A percentile compares a stretch with the other conserved stretches of the same genome.
Evolutionary conservation across 345 rosid species (phyloP).

Genomic region (Erucastrum elatum): DNA sequence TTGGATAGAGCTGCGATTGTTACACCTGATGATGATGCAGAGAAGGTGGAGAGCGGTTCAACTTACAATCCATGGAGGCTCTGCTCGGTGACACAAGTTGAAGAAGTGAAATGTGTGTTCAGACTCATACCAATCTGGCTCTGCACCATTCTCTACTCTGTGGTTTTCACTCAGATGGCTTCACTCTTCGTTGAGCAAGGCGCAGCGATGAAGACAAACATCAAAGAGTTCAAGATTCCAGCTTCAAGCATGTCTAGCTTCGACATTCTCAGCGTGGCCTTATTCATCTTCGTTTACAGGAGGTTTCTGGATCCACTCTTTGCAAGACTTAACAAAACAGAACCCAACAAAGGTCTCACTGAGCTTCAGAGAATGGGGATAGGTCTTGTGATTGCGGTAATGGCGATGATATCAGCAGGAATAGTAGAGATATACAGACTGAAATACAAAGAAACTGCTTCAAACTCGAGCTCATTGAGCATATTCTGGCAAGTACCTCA

Average conservation of each 20-base stretch:
- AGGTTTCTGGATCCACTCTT: conserved; percentile 66
- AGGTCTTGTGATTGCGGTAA: conserved; percentile 71
- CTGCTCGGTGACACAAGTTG: conserved; percentile 85
- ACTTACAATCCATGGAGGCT: conserved; percentile 63
- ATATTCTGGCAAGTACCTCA: conserved; percentile 98
- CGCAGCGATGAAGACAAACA: conserved; percentile 70
- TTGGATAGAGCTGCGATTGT: conserved; percentile 84
- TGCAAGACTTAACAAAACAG: conserved; percentile 47
- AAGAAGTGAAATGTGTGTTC: conserved; percentile 92
- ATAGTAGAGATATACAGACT: conserved; percentile 67
- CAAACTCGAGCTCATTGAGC: conserved; percentile 69
- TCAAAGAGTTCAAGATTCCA: conserved; percentile 64
- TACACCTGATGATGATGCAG: conserved; percentile 52
- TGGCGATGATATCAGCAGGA: conserved; percentile 85
- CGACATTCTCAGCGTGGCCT: conserved; percentile 84
- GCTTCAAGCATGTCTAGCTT: conserved; percentile 97
- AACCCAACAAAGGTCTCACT: conserved; percentile 60
- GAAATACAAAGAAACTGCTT: conserved; percentile 45
- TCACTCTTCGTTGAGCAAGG: conserved; percentile 98
- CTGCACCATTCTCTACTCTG: conserved; percentile 93
- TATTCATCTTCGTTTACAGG: conserved; percentile 73
- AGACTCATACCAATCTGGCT: conserved; percentile 94
- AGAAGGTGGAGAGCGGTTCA: conserved; percentile 34
- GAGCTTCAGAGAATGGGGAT: conserved; percentile 95
- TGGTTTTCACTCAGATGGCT: conserved; percentile 98